Conservation (phyloP, 306 rosid species). For the Prosopis cineraria region DNA sequence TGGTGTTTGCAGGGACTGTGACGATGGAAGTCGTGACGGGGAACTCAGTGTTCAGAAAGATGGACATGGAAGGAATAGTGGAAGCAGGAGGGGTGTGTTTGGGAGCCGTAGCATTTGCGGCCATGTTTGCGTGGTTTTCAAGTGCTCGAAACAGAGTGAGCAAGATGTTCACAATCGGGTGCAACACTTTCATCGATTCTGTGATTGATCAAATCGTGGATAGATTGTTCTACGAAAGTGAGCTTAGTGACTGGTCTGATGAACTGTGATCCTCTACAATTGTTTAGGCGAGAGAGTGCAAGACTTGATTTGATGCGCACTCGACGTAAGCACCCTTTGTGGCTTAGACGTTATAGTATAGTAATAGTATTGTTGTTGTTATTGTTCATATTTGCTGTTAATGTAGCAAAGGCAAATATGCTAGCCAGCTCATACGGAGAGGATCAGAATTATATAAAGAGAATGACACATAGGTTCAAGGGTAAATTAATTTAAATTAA, state of each 20-base stretch:
- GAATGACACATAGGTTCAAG: too few relatives aligned
- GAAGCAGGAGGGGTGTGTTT: constrained; percentile 80
- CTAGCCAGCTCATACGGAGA: too few relatives aligned
- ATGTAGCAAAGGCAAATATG: too few relatives aligned
- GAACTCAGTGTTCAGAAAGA: constrained; percentile 71
- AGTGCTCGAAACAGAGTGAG: constrained; percentile 78
- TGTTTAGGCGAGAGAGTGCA: too few relatives aligned
- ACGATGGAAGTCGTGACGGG: constrained; percentile 75
- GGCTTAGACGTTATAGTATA: too few relatives aligned
- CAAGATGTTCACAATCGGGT: constrained; percentile 58
- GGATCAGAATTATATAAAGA: too few relatives aligned
- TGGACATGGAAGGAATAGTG: constrained; percentile 68
- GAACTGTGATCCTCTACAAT: constrained; percentile 57
- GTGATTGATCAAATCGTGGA: constrained; percentile 82
- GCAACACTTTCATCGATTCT: constrained; percentile 73
- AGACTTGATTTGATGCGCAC: too few relatives aligned
- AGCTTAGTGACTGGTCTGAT: constrained; percentile 58
- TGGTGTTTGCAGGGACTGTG: constrained; percentile 81
- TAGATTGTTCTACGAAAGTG: constrained; percentile 74
- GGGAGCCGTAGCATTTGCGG: constrained; percentile 71
- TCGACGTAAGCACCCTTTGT: too few relatives aligned
- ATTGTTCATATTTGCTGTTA: too few relatives aligned
- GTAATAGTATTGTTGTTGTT: too few relatives aligned
- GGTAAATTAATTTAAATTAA: too few relatives aligned
- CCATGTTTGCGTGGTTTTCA: constrained; percentile 72